Evolutionary conservation across 1,139 yeast species (phyloP).

Genomic region (Kluyveromyces sp.): DNA sequence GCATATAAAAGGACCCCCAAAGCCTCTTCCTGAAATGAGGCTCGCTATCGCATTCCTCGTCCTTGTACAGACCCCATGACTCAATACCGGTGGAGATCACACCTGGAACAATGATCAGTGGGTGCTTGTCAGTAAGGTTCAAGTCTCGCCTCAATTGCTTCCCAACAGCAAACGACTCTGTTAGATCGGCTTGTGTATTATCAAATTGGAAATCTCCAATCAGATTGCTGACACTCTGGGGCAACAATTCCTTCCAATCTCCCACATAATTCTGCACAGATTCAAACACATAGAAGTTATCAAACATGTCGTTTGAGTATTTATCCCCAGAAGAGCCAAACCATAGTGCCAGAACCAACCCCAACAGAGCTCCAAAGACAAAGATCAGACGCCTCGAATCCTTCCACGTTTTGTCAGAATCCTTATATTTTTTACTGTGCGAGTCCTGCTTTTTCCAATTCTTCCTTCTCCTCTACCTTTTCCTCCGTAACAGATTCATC

Average conservation of each 20-base stretch:
- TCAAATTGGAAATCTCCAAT: slow-evolving; percentile 46
- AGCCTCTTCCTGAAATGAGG: slow-evolving; percentile 81
- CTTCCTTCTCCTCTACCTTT: not conserved
- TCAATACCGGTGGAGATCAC: slow-evolving; percentile 93
- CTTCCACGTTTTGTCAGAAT: slow-evolving; percentile 11
- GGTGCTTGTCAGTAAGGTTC: slow-evolving; percentile 51
- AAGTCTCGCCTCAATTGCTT: slow-evolving; percentile 47
- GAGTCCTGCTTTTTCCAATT: slow-evolving; percentile 1
- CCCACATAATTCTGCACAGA: slow-evolving; percentile 42
- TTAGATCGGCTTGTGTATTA: slow-evolving; percentile 39
- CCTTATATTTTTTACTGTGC: not conserved
- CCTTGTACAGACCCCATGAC: slow-evolving; percentile 77
- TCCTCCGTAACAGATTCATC: not conserved
- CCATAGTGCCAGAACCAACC: slow-evolving; percentile 57
- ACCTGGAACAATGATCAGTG: slow-evolving; percentile 92
- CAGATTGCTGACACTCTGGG: slow-evolving; percentile 54
- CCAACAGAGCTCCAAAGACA: slow-evolving; percentile 58
- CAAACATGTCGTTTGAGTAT: slow-evolving; percentile 32
- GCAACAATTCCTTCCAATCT: slow-evolving; percentile 64
- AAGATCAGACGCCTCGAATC: slow-evolving; percentile 36
- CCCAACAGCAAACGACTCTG: slow-evolving; percentile 88
- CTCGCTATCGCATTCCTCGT: slow-evolving; percentile 73
- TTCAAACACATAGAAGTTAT: slow-evolving; percentile 50
- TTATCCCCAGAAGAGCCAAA: slow-evolving; percentile 38
- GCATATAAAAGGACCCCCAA: slow-evolving; percentile 97